Conservation (phyloP, 1,284 basidiomycete genomes). For the Moesziomyces sp. region DNA sequence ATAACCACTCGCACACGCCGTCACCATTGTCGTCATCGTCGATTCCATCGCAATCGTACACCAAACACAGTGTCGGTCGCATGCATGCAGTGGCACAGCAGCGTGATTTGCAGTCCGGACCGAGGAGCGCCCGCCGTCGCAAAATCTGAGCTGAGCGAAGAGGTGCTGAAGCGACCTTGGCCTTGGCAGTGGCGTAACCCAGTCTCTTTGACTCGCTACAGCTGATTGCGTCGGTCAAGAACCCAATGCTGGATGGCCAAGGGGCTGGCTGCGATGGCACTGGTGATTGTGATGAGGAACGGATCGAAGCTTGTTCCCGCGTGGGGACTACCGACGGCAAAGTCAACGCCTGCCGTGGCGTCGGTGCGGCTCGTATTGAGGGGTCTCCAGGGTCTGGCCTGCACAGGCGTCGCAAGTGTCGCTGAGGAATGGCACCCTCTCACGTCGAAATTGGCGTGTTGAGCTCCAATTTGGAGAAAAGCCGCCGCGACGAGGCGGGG, state of each 20-base stretch:
- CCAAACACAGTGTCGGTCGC: not conserved
- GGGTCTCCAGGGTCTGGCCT: constrained; percentile 51
- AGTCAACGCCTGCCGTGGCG: constrained; percentile 29
- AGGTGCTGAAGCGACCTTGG: constrained; percentile 25
- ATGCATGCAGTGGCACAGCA: not conserved
- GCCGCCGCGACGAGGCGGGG: constrained; percentile 48
- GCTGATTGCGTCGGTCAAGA: constrained; percentile 41
- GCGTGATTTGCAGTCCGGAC: not conserved
- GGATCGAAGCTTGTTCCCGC: constrained; percentile 54
- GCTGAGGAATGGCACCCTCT: constrained; percentile 53
- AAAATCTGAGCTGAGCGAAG: constrained; percentile 22
- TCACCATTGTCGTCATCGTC: not conserved
- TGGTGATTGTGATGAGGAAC: constrained; percentile 58
- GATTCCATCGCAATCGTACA: not conserved
- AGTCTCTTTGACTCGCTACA: constrained; percentile 9
- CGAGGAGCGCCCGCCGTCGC: constrained; percentile 4
- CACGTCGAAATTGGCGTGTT: constrained; percentile 39
- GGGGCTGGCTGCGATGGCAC: constrained; percentile 59
- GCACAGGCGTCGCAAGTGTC: constrained; percentile 50
- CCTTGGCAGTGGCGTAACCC: constrained; percentile 1
- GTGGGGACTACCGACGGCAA: constrained; percentile 46
- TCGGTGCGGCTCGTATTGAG: constrained; percentile 38
- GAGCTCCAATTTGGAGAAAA: constrained; percentile 35
- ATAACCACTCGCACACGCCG: not conserved
- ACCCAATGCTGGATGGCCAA: constrained; percentile 45